A percentile compares a stretch with the other conserved stretches of the same genome.
These are phyloP conservation scores for Kewa caespitosa DNA, from an alignment of 179 eudicot genomes.

Conservation along the genomic window DNA sequence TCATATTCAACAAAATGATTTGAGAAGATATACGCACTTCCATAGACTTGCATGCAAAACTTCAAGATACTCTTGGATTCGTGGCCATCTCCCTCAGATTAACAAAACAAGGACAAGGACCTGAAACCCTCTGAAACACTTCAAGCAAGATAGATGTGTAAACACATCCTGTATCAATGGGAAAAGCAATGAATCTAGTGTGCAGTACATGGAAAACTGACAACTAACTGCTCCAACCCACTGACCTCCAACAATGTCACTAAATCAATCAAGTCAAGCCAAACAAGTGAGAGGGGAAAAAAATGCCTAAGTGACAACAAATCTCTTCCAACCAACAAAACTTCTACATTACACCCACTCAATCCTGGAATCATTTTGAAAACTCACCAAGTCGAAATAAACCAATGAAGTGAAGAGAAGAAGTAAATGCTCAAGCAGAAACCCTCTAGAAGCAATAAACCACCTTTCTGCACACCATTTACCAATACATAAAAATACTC, in stretches of 20 bases:
- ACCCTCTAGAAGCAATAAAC: background rate
- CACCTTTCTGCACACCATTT: background rate
- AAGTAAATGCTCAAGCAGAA: background rate
- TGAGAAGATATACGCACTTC: no score
- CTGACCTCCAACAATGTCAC: background rate
- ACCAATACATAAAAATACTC: background rate
- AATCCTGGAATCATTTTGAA: constrained; percentile 1
- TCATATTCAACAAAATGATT: no score
- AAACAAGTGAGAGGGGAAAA: no score
- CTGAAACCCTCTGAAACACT: no score
- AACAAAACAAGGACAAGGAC: no score
- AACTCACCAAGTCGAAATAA: background rate
- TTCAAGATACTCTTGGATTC: no score
- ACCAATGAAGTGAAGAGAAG: background rate
- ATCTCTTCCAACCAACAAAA: background rate
- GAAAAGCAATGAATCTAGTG: no score
- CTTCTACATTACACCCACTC: background rate
- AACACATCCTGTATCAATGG: no score
- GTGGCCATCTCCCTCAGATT: no score
- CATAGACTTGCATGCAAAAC: no score
- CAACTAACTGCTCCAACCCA: background rate
- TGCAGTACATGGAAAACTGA: no score
- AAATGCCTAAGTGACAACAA: background rate
- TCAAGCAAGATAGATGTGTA: background rate
- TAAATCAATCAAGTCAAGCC: background rate